A percentile compares a stretch with the other conserved stretches of the same genome.
Evolutionary conservation across 2,329 filamentous ascomycete genomes (phyloP).

Genomic region (Arthrobotrys sinensis): DNA sequence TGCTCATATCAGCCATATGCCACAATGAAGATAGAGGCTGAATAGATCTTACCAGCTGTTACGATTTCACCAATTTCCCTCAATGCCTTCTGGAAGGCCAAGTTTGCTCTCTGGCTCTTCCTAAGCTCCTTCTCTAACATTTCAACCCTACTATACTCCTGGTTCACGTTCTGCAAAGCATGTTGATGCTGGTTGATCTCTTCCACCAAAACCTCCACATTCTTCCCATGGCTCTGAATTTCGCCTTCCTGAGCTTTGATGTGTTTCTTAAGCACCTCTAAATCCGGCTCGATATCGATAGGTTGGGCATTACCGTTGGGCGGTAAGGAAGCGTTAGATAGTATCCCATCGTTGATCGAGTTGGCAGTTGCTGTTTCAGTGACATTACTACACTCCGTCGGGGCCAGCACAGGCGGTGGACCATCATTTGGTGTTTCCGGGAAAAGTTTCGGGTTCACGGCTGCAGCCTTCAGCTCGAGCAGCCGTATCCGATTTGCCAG

Average conservation of each 20-base stretch:
- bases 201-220: constrained; percentile 93
- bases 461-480: constrained; percentile 81
- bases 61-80: constrained; percentile 98
- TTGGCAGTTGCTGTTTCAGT: neutral
- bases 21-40: neutral
- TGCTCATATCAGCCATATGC: neutral
- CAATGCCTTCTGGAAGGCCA: constrained; percentile 97
- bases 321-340: constrained; percentile 30
- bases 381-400: constrained; percentile 31
- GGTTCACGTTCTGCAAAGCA: constrained; percentile 87
- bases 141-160: constrained; percentile 89
- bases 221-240: constrained; percentile 73
- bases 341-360: constrained; percentile 37
- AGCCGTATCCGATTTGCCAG: constrained; percentile 83
- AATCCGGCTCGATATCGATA: constrained; percentile 59
- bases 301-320: constrained; percentile 33
- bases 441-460: constrained; percentile 72
- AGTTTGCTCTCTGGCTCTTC: constrained; percentile 98
- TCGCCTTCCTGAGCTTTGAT: constrained; percentile 64
- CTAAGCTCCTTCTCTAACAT: constrained; percentile 92
- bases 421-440: constrained; percentile 87
- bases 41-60: constrained; percentile 74
- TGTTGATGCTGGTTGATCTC: constrained; percentile 89
- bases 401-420: constrained; percentile 24
- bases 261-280: constrained; percentile 64